Evolutionary conservation across 208 protist species (phyloP).

Genomic region (Trichomonas gallinae): DNA sequence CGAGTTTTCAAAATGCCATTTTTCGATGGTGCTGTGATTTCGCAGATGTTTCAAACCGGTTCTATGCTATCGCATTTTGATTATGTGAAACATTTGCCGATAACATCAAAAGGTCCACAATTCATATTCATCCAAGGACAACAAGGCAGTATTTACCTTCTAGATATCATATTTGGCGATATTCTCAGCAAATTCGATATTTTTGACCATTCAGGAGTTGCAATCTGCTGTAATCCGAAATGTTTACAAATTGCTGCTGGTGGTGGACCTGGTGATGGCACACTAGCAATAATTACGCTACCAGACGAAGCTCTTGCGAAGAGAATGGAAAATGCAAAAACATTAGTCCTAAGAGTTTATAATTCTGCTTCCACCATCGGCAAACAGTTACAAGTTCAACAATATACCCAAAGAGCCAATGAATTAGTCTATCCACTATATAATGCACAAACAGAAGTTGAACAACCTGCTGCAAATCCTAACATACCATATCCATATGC

Average conservation of each 20-base stretch:
- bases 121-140: not conserved
- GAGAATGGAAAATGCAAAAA: not conserved
- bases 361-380: too few relatives aligned
- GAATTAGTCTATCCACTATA: too few relatives aligned
- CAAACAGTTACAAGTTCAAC: too few relatives aligned
- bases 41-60: not conserved
- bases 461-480: too few relatives aligned
- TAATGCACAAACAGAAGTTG: too few relatives aligned
- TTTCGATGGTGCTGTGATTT: not conserved
- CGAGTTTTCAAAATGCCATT: not conserved
- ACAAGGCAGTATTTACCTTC: not conserved
- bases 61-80: not conserved
- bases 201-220: not conserved
- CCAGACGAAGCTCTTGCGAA: not conserved
- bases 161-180: not conserved
- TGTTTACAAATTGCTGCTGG: not conserved
- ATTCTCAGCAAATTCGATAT: not conserved
- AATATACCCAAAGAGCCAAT: too few relatives aligned
- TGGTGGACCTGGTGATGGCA: not conserved
- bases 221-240: not conserved
- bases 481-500: too few relatives aligned
- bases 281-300: not conserved
- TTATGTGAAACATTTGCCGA: not conserved
- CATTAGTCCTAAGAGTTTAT: too few relatives aligned
- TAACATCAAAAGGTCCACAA: not conserved